Evolutionary conservation across 345 rosid species (phyloP).

Genomic region (Turnera subulata): DNA sequence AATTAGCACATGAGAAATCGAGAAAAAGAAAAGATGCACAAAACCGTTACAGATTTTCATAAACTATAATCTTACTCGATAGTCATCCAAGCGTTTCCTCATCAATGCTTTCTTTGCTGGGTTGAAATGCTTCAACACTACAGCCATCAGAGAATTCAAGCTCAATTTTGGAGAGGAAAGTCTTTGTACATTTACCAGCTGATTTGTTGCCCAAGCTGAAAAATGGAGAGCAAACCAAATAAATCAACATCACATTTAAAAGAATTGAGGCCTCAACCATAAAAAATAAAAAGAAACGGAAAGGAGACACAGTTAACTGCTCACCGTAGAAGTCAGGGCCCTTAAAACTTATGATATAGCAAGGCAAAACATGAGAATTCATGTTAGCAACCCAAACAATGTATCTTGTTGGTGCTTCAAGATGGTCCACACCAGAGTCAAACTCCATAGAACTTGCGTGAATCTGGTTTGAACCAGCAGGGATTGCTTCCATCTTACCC

Average conservation of each 20-base stretch:
- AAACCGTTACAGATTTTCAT: background rate
- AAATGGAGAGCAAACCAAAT: background rate
- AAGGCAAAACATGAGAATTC: slow-evolving; percentile 26
- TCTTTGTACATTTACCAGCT: background rate
- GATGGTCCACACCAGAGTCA: slow-evolving; percentile 24
- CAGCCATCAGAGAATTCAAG: slow-evolving; percentile 1
- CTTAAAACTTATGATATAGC: slow-evolving; percentile 20
- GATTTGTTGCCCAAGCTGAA: slow-evolving; percentile 4
- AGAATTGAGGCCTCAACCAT: too few species aligned
- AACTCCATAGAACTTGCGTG: slow-evolving; percentile 19
- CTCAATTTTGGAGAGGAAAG: slow-evolving; percentile 4
- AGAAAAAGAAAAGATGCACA: background rate
- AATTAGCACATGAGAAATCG: background rate
- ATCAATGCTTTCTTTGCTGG: slow-evolving; percentile 10
- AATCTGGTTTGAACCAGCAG: slow-evolving; percentile 20
- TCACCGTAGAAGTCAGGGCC: slow-evolving; percentile 5
- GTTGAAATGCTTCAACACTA: slow-evolving; percentile 11
- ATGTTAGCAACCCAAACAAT: slow-evolving; percentile 20
- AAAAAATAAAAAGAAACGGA: background rate
- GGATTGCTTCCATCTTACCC: slow-evolving; percentile 36
- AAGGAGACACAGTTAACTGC: background rate
- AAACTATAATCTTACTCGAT: slow-evolving; percentile 6
- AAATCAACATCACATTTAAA: background rate
- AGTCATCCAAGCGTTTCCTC: slow-evolving; percentile 5
- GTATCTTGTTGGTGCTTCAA: slow-evolving; percentile 13